phyloP scores from a whole-genome alignment of 1,284 basidiomycete species.

The Mycena citricolor region DNA sequence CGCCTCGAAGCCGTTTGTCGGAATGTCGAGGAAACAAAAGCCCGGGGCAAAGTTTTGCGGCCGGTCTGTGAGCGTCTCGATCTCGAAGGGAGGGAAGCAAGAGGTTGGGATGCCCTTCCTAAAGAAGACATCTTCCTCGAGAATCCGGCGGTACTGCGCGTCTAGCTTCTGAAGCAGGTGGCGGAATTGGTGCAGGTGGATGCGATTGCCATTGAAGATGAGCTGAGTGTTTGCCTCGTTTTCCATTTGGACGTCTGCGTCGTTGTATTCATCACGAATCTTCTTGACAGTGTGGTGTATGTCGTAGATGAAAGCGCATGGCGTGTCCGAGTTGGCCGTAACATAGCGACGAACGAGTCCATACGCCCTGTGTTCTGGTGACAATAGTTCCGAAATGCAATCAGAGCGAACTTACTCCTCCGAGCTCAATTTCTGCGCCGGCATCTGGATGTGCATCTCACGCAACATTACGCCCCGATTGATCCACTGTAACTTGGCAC shows the following conservation, averaged over 20 bases:
- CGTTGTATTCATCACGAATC: conserved; percentile 7
- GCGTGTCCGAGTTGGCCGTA: conserved; percentile 1
- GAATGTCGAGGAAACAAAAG: conserved; percentile 1
- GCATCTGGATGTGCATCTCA: conserved; percentile 1
- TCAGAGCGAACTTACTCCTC: neutral
- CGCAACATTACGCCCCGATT: neutral
- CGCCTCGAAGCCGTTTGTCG: neutral
- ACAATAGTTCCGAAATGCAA: neutral
- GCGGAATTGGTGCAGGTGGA: neutral
- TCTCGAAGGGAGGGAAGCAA: conserved; percentile 1
- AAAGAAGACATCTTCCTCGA: conserved; percentile 1
- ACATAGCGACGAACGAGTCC: neutral
- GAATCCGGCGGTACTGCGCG: neutral
- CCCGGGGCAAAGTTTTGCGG: conserved; percentile 3
- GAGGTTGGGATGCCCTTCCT: neutral
- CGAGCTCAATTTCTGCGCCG: neutral
- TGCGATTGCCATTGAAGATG: neutral
- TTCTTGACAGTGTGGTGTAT: neutral
- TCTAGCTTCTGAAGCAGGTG: neutral
- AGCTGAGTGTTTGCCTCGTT: neutral
- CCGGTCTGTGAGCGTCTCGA: neutral
- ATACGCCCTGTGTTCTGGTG: conserved; percentile 1
- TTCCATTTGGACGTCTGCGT: neutral
- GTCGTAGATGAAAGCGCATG: conserved; percentile 1
- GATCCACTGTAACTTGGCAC: conserved; percentile 5